phyloP scores from a whole-genome alignment of 1,139 yeast genomes.

The Saccharomyces pastorianus region DNA sequence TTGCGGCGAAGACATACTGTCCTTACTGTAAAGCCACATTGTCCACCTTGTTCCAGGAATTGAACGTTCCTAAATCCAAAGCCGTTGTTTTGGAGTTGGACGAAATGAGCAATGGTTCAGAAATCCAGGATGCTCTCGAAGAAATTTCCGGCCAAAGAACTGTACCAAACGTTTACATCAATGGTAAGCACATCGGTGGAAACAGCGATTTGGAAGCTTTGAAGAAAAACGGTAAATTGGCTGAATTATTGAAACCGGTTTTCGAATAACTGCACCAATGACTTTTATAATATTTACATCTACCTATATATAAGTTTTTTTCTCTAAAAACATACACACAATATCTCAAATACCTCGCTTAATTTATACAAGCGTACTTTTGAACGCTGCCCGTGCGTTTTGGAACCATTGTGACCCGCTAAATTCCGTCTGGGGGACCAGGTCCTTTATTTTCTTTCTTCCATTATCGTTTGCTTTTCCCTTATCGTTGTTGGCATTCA shows the following conservation, averaged over 20 bases:
- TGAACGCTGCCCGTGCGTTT: slow-evolving; percentile 14
- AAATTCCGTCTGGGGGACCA: slow-evolving; percentile 29
- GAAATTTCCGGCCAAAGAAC: slow-evolving; percentile 84
- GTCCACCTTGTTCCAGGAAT: slow-evolving; percentile 44
- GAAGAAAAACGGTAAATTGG: slow-evolving; percentile 37
- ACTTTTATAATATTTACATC: not conserved
- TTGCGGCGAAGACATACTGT: slow-evolving; percentile 74
- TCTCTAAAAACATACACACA: too few relatives aligned
- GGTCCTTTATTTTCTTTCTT: slow-evolving; percentile 13
- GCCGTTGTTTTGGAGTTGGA: slow-evolving; percentile 65
- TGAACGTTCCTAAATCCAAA: slow-evolving; percentile 35
- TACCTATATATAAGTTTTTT: not conserved
- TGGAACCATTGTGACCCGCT: slow-evolving; percentile 26
- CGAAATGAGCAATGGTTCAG: slow-evolving; percentile 46
- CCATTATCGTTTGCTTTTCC: slow-evolving; percentile 2
- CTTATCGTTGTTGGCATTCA: slow-evolving; percentile 8
- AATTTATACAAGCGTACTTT: slow-evolving; percentile 9
- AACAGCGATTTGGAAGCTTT: slow-evolving; percentile 74
- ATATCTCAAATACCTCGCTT: not conserved
- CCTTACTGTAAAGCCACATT: slow-evolving; percentile 68
- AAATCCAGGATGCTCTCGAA: slow-evolving; percentile 70
- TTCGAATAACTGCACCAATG: slow-evolving; percentile 4
- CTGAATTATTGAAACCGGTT: slow-evolving; percentile 28
- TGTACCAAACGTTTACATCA: slow-evolving; percentile 87
- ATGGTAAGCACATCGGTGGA: slow-evolving; percentile 90